Evolutionary conservation across 345 rosid genomes (phyloP).

Genomic region (Aegle marmelos): DNA sequence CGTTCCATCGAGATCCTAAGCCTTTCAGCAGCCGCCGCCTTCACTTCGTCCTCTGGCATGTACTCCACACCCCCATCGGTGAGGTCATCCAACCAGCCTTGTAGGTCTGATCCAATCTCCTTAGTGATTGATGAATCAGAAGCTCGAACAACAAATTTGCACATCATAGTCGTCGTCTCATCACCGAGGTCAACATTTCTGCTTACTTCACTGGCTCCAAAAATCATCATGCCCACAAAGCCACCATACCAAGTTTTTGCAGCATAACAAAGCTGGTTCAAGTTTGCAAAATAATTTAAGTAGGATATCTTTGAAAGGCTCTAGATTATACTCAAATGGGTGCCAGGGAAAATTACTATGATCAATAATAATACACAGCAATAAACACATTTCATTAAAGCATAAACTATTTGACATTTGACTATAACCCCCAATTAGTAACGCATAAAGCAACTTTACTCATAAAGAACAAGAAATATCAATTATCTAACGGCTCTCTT

Average conservation of each 20-base stretch:
- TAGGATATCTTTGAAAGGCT: not conserved
- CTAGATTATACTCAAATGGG: not conserved
- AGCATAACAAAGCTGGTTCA: constrained; percentile 81
- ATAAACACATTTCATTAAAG: not conserved
- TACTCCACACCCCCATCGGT: constrained; percentile 92
- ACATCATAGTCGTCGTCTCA: constrained; percentile 93
- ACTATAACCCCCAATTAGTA: not conserved
- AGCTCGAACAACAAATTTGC: constrained; percentile 96
- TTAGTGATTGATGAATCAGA: constrained; percentile 91
- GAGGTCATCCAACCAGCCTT: constrained; percentile 95
- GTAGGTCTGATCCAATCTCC: constrained; percentile 89
- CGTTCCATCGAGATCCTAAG: constrained; percentile 94
- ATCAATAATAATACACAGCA: not conserved
- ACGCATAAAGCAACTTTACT: not conserved
- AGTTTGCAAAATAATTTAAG: not conserved
- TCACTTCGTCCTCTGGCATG: constrained; percentile 98
- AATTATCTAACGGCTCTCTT: not conserved
- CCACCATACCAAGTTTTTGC: constrained; percentile 99
- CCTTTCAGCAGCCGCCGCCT: constrained; percentile 80
- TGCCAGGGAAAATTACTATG: not conserved
- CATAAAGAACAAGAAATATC: not conserved
- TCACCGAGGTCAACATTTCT: constrained; percentile 96
- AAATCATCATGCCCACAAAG: constrained; percentile 87
- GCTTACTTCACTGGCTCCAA: constrained; percentile 99
- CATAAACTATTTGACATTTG: not conserved